Evolutionary conservation across 441 rosid species (phyloP), one percentile per base, ranked within the genome.

Genomic region (Flueggea neowawraea): DNA sequence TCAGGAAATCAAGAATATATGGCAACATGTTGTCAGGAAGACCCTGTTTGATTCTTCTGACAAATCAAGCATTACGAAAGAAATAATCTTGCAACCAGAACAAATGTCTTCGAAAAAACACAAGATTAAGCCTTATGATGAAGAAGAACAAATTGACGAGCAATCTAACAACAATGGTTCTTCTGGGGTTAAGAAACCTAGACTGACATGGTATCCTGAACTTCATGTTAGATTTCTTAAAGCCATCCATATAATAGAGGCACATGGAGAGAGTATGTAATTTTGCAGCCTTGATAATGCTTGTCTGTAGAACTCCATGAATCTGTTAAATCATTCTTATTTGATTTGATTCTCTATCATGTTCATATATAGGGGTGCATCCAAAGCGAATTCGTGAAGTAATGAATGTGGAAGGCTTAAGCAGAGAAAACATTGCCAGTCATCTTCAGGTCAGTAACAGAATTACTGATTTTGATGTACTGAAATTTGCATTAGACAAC

Each of bases 361-460:
- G 45, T 43, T 43, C 45, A 6, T 43, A 43, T 43, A 11, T 1
- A 43, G 68, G 32, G 31, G 61, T 65, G 15, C 50, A 56, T 33
- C 75, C 75, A 2, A 67, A 66, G 39, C 44, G 62, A 43, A 57
- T 72, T n/a, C 55, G 55, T 14, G 44, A 66, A 39, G 5, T 57
- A 15, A 72, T 72, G 64, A 49, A 67, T 8, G 71, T 44, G 9
- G 56, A 14, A 28, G 64, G 64, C 44, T 49, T 72, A 10, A 56
- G 60, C 22, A 43, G 71, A n/a, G 71, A 72, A 52, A 52, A 66
- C 16, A 62, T 72, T 54, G 67, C 75, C 5, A 72, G 71, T 52
- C 75, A 72, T 58, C 61, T 72, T 7, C 68, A 72, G 68, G 71
- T 66, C 45, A 50, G 49, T 9, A 31, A 11, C 47, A 31, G 9